These are phyloP conservation scores for Amanita molliuscula DNA, from an alignment of 768 basidiomycete species.

Conservation along the genomic window DNA sequence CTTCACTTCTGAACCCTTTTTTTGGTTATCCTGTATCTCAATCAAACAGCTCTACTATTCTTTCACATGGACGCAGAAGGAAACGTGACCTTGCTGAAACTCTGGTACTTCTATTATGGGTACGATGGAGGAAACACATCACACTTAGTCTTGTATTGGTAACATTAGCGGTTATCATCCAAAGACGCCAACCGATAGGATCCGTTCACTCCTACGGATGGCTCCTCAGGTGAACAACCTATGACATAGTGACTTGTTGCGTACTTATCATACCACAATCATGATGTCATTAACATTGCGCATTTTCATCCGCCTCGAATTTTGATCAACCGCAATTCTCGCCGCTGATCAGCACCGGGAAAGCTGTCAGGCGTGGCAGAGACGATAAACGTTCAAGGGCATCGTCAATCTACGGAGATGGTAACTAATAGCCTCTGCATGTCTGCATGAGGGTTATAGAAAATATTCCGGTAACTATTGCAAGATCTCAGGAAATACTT, in stretches of 20 bases:
- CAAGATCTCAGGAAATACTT: slow-evolving; percentile 10
- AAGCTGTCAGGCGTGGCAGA: neutral
- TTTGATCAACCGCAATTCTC: neutral
- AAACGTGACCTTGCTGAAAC: slow-evolving; percentile 61
- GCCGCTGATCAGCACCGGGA: neutral
- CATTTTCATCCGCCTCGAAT: neutral
- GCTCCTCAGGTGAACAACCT: slow-evolving; percentile 1
- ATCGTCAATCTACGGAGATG: neutral
- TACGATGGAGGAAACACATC: slow-evolving; percentile 44
- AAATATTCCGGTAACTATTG: slow-evolving; percentile 75
- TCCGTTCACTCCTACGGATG: slow-evolving; percentile 13
- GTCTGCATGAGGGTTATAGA: slow-evolving; percentile 23
- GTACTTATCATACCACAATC: neutral
- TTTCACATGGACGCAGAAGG: slow-evolving; percentile 54
- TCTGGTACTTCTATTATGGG: slow-evolving; percentile 54
- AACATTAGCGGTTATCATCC: slow-evolving; percentile 18
- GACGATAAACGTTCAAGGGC: neutral
- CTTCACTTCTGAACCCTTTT: slow-evolving; percentile 60
- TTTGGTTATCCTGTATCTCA: slow-evolving; percentile 57
- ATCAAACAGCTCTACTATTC: slow-evolving; percentile 18
- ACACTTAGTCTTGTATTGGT: slow-evolving; percentile 22
- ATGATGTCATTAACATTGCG: neutral
- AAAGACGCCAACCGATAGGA: slow-evolving; percentile 14
- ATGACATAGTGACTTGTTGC: neutral
- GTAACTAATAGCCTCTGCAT: neutral